Evolutionary conservation across 1,284 basidiomycete genomes (phyloP).

Genomic region (Psilocybe mexicana): DNA sequence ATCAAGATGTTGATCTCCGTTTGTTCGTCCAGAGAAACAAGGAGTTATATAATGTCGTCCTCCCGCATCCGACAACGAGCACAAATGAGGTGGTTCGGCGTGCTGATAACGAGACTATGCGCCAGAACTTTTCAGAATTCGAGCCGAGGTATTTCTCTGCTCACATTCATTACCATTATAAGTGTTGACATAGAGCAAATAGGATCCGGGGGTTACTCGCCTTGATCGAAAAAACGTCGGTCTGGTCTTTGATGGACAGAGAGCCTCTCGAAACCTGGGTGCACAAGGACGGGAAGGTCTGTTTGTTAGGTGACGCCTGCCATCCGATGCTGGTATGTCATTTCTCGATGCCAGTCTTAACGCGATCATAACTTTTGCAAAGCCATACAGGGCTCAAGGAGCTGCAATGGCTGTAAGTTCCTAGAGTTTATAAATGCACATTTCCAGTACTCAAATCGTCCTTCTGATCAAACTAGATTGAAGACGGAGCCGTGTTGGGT

Average conservation of each 20-base stretch:
- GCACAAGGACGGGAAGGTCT: slow-evolving; percentile 46
- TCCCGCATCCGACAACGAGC: slow-evolving; percentile 43
- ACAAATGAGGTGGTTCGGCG: slow-evolving; percentile 40
- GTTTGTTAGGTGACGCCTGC: slow-evolving; percentile 56
- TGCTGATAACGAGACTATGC: slow-evolving; percentile 44
- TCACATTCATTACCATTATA: too few species aligned
- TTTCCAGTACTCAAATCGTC: neutral
- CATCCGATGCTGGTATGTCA: slow-evolving; percentile 64
- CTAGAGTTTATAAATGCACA: neutral
- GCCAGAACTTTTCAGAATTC: slow-evolving; percentile 45
- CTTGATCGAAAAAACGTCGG: slow-evolving; percentile 46
- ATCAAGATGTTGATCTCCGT: neutral
- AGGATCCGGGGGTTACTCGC: slow-evolving; percentile 51
- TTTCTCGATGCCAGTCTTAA: neutral
- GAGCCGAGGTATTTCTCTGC: slow-evolving; percentile 40
- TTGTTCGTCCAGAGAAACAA: slow-evolving; percentile 35
- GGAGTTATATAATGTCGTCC: slow-evolving; percentile 50
- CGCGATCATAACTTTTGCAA: neutral
- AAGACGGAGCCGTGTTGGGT: slow-evolving; percentile 66
- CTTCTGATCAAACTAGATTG: slow-evolving; percentile 38
- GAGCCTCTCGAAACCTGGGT: slow-evolving; percentile 46
- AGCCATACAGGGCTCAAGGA: slow-evolving; percentile 72
- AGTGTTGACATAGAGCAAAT: slow-evolving; percentile 8
- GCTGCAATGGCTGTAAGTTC: slow-evolving; percentile 60
- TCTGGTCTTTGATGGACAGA: slow-evolving; percentile 54